Conservation (phyloP, 352 stramenopile species). For the Phytophthora ramorum region DNA sequence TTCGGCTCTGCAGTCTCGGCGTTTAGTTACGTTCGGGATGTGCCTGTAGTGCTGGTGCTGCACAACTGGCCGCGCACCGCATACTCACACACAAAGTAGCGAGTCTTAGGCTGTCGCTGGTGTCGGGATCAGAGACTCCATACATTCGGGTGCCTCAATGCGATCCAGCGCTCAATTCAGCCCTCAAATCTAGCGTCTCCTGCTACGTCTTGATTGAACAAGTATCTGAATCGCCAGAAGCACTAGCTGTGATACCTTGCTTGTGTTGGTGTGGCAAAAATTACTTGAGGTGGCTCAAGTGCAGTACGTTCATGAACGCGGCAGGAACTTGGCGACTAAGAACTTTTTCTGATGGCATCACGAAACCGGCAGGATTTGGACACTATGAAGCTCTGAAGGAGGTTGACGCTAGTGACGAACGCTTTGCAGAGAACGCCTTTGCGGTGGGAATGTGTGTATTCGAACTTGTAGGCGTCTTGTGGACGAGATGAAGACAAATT, state of each 20-base stretch:
- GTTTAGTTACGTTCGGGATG: constrained; percentile 22
- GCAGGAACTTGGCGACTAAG: constrained; percentile 20
- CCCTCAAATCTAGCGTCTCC: too few species aligned
- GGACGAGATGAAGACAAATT: not conserved
- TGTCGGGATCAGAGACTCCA: not conserved
- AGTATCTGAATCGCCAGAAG: constrained; percentile 21
- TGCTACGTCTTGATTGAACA: not conserved
- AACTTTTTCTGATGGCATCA: constrained; percentile 26
- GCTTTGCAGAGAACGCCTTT: constrained; percentile 11
- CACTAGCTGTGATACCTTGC: not conserved
- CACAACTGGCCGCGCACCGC: too few species aligned
- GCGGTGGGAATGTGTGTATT: constrained; percentile 24
- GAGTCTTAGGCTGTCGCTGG: too few species aligned
- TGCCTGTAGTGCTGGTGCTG: constrained; percentile 19
- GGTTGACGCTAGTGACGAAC: not conserved
- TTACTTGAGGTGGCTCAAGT: constrained; percentile 33
- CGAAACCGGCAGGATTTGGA: constrained; percentile 16
- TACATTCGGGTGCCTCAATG: not conserved
- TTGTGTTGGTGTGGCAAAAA: constrained; percentile 24
- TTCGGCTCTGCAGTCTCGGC: constrained; percentile 6
- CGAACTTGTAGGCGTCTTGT: constrained; percentile 14
- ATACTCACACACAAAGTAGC: too few species aligned
- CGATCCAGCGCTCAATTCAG: constrained; percentile 3
- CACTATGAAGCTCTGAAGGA: not conserved
- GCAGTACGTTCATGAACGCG: constrained; percentile 32